These are phyloP conservation scores for Gastrolobium villosum DNA, from an alignment of 306 rosid genomes.

Conservation along the genomic window DNA sequence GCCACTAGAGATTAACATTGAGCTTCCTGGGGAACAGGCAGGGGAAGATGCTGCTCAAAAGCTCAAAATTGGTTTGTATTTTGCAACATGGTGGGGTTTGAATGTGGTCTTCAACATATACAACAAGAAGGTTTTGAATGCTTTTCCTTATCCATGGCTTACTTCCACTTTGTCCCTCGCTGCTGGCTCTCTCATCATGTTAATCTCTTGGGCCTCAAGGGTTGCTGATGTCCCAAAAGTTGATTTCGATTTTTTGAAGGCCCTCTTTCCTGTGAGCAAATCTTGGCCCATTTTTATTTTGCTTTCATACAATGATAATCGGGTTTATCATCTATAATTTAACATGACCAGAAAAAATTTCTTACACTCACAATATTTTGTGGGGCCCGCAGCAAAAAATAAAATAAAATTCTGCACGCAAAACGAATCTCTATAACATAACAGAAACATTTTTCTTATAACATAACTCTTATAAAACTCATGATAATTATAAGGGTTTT, in stretches of 20 bases:
- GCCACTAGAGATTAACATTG: conserved; percentile 67
- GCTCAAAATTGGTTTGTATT: conserved; percentile 70
- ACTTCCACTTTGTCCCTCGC: conserved; percentile 84
- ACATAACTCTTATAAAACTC: no score
- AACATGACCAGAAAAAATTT: no score
- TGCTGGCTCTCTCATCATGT: conserved; percentile 84
- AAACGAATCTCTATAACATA: no score
- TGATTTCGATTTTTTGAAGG: conserved; percentile 76
- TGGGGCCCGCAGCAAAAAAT: no score
- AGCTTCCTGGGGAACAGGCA: conserved; percentile 57
- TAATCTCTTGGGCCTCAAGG: conserved; percentile 76
- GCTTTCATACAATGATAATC: no score
- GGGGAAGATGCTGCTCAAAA: conserved; percentile 57
- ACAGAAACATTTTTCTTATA: no score
- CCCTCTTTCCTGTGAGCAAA: conserved; percentile 70
- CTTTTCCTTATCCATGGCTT: conserved; percentile 86
- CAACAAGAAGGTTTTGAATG: conserved; percentile 87
- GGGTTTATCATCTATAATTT: no score
- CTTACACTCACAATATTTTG: no score
- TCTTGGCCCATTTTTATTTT: not conserved
- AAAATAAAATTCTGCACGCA: no score
- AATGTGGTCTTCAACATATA: conserved; percentile 90
- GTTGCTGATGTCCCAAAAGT: conserved; percentile 73
- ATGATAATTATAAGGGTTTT: no score
- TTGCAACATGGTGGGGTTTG: conserved; percentile 88